Conservation (phyloP, 2,329 filamentous ascomycete genomes). For the Calonectria multiphialidica region DNA sequence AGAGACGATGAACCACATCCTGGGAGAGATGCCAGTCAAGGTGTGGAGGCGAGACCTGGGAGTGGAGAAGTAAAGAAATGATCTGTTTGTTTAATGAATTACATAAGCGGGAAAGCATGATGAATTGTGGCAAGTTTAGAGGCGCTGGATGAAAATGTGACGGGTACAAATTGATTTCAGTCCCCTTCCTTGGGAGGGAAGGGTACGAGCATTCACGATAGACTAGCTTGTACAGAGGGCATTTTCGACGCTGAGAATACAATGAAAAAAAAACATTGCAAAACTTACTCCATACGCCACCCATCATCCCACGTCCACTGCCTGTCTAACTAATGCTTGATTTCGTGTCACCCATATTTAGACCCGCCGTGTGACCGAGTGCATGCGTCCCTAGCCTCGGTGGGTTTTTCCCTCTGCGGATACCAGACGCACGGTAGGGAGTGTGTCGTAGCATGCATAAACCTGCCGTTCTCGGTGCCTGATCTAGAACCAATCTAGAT, state of each 20-base stretch:
- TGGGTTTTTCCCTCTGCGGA: constrained; percentile 1
- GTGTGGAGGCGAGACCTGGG: constrained; percentile 28
- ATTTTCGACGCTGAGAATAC: background rate
- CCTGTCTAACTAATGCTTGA: background rate
- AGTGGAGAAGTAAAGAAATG: constrained; percentile 12
- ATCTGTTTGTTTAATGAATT: background rate
- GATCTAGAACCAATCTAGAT: constrained; percentile 7
- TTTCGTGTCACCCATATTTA: background rate
- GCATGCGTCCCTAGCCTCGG: background rate
- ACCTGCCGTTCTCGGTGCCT: background rate
- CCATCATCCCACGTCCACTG: background rate
- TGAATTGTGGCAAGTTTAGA: background rate
- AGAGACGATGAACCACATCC: constrained; percentile 34
- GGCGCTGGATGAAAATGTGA: constrained; percentile 1
- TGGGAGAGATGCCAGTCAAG: constrained; percentile 33
- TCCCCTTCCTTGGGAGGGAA: background rate
- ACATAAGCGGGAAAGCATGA: constrained; percentile 6
- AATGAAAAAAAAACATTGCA: background rate
- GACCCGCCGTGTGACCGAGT: background rate
- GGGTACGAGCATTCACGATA: background rate
- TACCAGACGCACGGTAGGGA: background rate
- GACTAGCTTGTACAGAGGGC: background rate
- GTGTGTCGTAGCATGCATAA: background rate
- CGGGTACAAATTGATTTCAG: background rate
- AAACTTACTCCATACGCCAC: background rate